A percentile compares a stretch with the other conserved stretches of the same genome.
Conservation (phyloP, 257 asterid species). For the Nicotiana tomentosiformis region DNA sequence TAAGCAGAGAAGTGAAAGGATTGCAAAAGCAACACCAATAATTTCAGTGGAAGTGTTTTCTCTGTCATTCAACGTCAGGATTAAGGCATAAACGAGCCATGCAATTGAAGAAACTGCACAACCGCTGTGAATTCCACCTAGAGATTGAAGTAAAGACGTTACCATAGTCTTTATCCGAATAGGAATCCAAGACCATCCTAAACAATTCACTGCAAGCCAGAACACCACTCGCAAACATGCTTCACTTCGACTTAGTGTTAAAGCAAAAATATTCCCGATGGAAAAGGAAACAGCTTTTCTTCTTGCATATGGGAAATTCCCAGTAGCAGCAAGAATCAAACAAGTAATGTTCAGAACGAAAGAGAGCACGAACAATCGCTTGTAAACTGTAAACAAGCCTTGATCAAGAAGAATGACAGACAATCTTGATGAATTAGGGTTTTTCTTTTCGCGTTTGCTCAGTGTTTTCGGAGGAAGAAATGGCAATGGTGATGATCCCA, state of each 20-base stretch:
- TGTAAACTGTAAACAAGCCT: constrained; percentile 74
- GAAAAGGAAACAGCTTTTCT: constrained; percentile 42
- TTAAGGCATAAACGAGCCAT: constrained; percentile 56
- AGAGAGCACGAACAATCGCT: constrained; percentile 49
- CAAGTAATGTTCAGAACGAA: constrained; percentile 31
- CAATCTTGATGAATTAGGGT: constrained; percentile 26
- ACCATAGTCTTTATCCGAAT: constrained; percentile 37
- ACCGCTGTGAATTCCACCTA: constrained; percentile 75
- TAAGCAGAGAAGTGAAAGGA: constrained; percentile 43
- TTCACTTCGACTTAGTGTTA: constrained; percentile 64
- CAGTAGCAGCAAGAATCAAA: constrained; percentile 51
- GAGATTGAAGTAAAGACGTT: constrained; percentile 51
- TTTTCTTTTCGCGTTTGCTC: constrained; percentile 18
- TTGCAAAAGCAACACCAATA: constrained; percentile 38
- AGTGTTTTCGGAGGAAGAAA: constrained; percentile 16
- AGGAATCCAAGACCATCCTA: constrained; percentile 60
- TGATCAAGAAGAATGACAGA: constrained; percentile 69
- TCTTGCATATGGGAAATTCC: constrained; percentile 43
- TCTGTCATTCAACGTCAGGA: constrained; percentile 39
- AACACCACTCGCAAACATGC: constrained; percentile 45
- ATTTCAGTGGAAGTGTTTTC: constrained; percentile 43
- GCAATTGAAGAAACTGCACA: constrained; percentile 68
- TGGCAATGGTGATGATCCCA: constrained; percentile 1
- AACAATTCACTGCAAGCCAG: constrained; percentile 51
- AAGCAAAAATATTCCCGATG: constrained; percentile 47